Evolutionary conservation across 2,329 filamentous ascomycete genomes (phyloP).

Genomic region (Colletotrichum sp.): DNA sequence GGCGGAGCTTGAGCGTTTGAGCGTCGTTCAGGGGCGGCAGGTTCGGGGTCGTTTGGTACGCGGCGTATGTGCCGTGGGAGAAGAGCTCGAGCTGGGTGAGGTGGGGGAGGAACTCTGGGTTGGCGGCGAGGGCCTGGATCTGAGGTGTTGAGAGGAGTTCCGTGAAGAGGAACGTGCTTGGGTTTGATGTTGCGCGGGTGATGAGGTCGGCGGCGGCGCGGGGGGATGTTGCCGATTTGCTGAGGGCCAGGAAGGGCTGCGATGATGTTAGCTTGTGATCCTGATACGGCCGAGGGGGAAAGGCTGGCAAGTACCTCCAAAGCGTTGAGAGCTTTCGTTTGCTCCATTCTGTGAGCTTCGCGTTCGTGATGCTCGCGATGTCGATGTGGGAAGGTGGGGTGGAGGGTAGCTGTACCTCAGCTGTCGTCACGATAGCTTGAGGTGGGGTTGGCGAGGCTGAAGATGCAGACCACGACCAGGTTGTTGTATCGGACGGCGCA

Average conservation of each 20-base stretch:
- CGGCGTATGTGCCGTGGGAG: slow-evolving; percentile 86
- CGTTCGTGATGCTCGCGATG: not conserved
- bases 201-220: slow-evolving; percentile 87
- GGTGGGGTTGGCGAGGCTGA: slow-evolving; percentile 16
- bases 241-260: slow-evolving; percentile 88
- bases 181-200: slow-evolving; percentile 84
- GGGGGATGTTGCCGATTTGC: slow-evolving; percentile 82
- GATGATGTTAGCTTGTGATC: slow-evolving; percentile 33
- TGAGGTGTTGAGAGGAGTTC: slow-evolving; percentile 86
- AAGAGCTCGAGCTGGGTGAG: slow-evolving; percentile 84
- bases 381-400: not conserved
- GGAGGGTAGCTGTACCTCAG: not conserved
- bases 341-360: slow-evolving; percentile 64
- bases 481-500: not conserved
- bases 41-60: slow-evolving; percentile 58
- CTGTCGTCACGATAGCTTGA: not conserved
- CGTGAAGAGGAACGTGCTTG: slow-evolving; percentile 90
- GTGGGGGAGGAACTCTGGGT: slow-evolving; percentile 64
- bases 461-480: not conserved
- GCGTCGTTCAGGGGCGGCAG: slow-evolving; percentile 75
- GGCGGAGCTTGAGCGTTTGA: slow-evolving; percentile 85
- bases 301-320: slow-evolving; percentile 52
- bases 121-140: slow-evolving; percentile 73
- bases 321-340: slow-evolving; percentile 69
- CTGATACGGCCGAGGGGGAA: not conserved